Percentiles rank a stretch among this genome's conserved stretches.
Conservation (phyloP, 164 flowering plant genomes). For the Taxillus chinensis region DNA sequence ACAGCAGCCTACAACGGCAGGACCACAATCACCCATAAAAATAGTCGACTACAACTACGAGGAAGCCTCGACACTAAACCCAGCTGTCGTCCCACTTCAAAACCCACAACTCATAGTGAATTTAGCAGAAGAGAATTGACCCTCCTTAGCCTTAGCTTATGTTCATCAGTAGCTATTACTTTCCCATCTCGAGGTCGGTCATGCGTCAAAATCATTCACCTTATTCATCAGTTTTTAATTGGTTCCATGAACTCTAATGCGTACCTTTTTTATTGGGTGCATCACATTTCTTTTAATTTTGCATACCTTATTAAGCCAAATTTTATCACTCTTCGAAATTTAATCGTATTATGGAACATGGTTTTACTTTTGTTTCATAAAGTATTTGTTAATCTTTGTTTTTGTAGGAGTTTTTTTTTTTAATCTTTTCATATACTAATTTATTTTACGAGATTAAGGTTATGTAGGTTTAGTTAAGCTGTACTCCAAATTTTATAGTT, state of each 20-base stretch:
- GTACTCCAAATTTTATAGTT: no score
- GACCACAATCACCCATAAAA: slow-evolving; percentile 10
- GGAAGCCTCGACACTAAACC: neutral
- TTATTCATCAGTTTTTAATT: neutral
- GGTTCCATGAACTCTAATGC: neutral
- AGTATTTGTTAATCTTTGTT: no score
- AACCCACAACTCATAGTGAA: slow-evolving; percentile 18
- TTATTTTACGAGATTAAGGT: no score
- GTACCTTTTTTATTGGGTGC: neutral
- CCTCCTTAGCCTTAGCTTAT: slow-evolving; percentile 43
- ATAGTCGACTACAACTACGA: slow-evolving; percentile 5
- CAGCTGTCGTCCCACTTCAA: slow-evolving; percentile 15
- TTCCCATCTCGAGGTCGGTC: slow-evolving; percentile 37
- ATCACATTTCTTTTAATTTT: neutral
- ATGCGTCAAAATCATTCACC: neutral
- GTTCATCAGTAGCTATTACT: slow-evolving; percentile 30
- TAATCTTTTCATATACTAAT: no score
- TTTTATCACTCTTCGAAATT: no score
- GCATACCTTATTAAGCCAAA: neutral
- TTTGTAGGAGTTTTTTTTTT: no score
- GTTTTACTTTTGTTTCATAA: no score
- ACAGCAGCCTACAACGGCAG: neutral
- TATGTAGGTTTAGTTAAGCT: no score
- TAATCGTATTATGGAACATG: no score
- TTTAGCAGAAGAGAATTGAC: slow-evolving; percentile 45